Base-by-base conservation (phyloP, 352 stramenopile genomes). In the Globisporangium spiculum region DNA sequence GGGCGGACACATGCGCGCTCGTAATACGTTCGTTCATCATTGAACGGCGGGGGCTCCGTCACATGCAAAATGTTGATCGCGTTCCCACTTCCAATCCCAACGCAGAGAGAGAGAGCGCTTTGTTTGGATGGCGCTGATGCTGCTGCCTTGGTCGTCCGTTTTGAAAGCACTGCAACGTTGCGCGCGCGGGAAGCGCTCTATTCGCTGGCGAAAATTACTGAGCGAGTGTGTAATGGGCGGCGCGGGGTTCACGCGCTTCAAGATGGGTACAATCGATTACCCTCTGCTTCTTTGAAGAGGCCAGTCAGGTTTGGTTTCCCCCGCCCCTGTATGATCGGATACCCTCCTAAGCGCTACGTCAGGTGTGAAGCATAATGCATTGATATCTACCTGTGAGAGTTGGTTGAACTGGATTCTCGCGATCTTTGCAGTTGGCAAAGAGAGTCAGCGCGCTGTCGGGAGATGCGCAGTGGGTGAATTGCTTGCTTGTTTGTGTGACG, bases 401-500 rank as follows among this genome's bases (percentile, higher is more conserved):
- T 53, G 59, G 12, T 55, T 41, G 59, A 38, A n/a, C 59, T 64
- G 59, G 26, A 32, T 64, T n/a, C 26, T 55, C 12, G 38, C 57
- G 36, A 63, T 57, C 60, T 57, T 65, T 24, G 16, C 2, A 16
- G 20, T 50, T 36, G n/a, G 7, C 32, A 36, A 61, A 61, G 4
- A 46, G 55, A 65, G 59, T 56, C 59, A 65, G 59, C 59, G 1
- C 26, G 41, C 36, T 1, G 8, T 9, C 1, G 22, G 7, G 36
- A 53, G 59, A 65, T 65, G 59, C 14, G 27, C 38, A 44, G 5
- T 41, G 26, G 59, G 59, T 56, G 55, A 27, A 8, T 20, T 16
- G 30, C 5, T 44, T 22, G 26, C 26, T 41, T 32, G 55, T 60
- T 27, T 60, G 26, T 41, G 54, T 36, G 26, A 38, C 54, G 26